A percentile compares a stretch with the other conserved stretches of the same genome.
phyloP scores from a whole-genome alignment of 1,139 yeast genomes.

The Pneumocystis canis region DNA sequence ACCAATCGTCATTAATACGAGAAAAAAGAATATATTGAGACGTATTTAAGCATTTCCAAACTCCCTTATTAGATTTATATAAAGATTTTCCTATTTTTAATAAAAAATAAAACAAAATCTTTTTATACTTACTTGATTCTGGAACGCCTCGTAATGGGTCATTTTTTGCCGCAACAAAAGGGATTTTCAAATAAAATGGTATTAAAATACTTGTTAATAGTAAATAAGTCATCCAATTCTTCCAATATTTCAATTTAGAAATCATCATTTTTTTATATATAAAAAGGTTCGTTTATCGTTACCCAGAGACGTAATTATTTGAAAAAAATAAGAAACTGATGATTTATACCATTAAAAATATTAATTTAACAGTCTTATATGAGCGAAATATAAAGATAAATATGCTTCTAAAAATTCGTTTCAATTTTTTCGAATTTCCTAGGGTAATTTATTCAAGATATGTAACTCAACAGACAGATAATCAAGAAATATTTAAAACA shows the following conservation, averaged over 20 bases:
- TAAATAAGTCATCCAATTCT: not conserved
- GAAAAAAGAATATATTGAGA: conserved; percentile 7
- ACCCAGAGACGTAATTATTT: too few relatives aligned
- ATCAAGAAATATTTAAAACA: not conserved
- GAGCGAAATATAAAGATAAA: too few relatives aligned
- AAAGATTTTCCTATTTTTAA: not conserved
- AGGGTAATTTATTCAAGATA: not conserved
- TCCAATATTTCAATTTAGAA: not conserved
- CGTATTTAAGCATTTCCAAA: conserved; percentile 9
- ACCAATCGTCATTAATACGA: conserved; percentile 46
- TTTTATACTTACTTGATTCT: not conserved
- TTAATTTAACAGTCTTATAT: too few relatives aligned
- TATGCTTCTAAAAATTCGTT: not conserved
- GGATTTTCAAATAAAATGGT: not conserved
- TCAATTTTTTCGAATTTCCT: not conserved
- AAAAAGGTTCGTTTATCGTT: too few relatives aligned
- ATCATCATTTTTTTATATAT: too few relatives aligned
- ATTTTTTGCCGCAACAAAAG: not conserved
- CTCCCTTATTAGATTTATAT: conserved; percentile 1
- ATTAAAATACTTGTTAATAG: not conserved
- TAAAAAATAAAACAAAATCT: not conserved
- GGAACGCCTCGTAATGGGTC: not conserved
- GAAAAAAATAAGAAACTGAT: too few relatives aligned
- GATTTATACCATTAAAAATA: too few relatives aligned
- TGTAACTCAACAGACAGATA: not conserved